Conservation (phyloP, 2,329 filamentous ascomycete genomes). For the Acrodontium crateriforme region DNA sequence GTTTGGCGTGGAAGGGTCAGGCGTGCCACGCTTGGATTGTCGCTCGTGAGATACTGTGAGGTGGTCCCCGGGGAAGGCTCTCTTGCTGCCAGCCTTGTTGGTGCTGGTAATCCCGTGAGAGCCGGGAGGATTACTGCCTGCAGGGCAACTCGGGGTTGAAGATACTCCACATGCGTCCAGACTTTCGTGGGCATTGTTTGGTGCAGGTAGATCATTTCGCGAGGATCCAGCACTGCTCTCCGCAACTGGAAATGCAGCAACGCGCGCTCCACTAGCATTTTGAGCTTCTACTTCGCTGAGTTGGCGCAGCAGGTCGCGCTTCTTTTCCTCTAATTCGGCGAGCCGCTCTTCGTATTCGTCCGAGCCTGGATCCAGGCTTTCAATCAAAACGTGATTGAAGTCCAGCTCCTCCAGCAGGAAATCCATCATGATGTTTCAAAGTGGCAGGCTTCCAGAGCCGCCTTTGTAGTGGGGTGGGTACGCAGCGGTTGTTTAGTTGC, state of each 20-base stretch:
- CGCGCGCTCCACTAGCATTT: too few species aligned
- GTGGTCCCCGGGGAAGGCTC: constrained; percentile 7
- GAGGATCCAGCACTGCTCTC: constrained; percentile 1
- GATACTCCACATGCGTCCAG: constrained; percentile 7
- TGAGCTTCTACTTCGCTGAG: too few species aligned
- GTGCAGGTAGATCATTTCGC: constrained; percentile 1
- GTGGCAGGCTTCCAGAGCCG: too few species aligned
- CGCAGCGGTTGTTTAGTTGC: too few species aligned
- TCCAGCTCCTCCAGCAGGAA: constrained; percentile 23
- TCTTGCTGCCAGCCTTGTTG: constrained; percentile 8
- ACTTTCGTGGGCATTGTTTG: constrained; percentile 6
- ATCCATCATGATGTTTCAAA: too few species aligned
- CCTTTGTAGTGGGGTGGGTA: too few species aligned
- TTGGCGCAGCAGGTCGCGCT: constrained; percentile 10
- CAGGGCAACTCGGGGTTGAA: constrained; percentile 9
- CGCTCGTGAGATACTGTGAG: constrained; percentile 9
- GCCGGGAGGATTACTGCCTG: constrained; percentile 4
- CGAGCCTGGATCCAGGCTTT: constrained; percentile 17
- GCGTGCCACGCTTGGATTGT: constrained; percentile 16
- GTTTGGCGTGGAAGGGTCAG: constrained; percentile 15
- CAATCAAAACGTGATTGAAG: constrained; percentile 18
- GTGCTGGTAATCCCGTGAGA: constrained; percentile 4
- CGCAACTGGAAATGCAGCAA: constrained; percentile 4
- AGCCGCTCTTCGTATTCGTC: constrained; percentile 16
- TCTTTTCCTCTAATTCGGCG: constrained; percentile 11